phyloP scores from a whole-genome alignment of 805 yeast species.

The Candida dajiaensis region DNA sequence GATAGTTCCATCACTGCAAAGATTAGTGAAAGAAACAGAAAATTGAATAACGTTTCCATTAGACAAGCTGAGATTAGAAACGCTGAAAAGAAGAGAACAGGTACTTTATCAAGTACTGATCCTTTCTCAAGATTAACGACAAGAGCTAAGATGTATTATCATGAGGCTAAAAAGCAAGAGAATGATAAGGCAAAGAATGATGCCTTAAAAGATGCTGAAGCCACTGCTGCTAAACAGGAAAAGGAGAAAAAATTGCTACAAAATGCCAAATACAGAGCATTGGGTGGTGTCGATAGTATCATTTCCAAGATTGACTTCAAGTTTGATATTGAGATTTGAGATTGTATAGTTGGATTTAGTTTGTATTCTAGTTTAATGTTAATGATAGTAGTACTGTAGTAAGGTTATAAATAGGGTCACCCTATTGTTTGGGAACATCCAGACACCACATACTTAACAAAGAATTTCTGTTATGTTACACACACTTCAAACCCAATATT shows the following conservation, averaged over 20 bases:
- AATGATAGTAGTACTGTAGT: too few species aligned
- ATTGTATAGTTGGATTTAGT: not conserved
- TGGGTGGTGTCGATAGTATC: conserved; percentile 52
- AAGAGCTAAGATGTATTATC: conserved; percentile 75
- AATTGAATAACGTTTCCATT: conserved; percentile 67
- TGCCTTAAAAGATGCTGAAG: conserved; percentile 41
- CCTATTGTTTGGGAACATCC: not conserved
- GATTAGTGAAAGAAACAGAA: conserved; percentile 58
- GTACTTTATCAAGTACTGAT: conserved; percentile 44
- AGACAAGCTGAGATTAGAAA: conserved; percentile 74
- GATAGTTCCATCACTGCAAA: conserved; percentile 28
- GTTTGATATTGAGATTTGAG: conserved; percentile 30
- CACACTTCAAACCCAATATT: too few species aligned
- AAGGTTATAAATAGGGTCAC: not conserved
- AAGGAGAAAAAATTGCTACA: conserved; percentile 40
- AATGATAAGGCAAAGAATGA: conserved; percentile 54
- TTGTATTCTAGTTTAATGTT: not conserved
- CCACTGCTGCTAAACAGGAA: conserved; percentile 35
- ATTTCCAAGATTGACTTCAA: conserved; percentile 36
- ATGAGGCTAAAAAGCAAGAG: conserved; percentile 45
- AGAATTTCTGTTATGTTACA: not conserved
- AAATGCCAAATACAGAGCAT: conserved; percentile 47
- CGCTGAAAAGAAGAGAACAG: conserved; percentile 44
- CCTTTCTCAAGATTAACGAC: conserved; percentile 91
- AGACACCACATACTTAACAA: too few species aligned